These are phyloP conservation scores for Calophaca sinica DNA, from an alignment of 306 rosid species.

Conservation along the genomic window DNA sequence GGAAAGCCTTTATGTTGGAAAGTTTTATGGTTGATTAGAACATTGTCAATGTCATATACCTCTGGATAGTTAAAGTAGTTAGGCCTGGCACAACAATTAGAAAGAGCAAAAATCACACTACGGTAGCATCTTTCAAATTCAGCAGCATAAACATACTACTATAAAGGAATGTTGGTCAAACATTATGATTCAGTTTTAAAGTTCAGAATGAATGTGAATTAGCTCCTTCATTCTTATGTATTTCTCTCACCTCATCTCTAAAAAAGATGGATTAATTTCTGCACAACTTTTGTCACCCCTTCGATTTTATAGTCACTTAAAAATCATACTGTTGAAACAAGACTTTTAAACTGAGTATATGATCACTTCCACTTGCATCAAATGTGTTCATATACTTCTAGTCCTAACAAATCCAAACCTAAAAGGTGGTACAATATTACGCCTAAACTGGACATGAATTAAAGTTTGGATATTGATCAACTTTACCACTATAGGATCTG, in stretches of 20 bases:
- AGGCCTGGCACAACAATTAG: slow-evolving; percentile 13
- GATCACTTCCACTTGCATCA: slow-evolving; percentile 31
- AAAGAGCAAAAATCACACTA: slow-evolving; percentile 9
- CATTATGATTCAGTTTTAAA: slow-evolving; percentile 7
- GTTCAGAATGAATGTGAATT: slow-evolving; percentile 17
- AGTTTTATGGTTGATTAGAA: slow-evolving; percentile 9
- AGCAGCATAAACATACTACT: slow-evolving; percentile 12
- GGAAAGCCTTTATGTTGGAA: background rate
- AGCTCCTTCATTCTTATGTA: background rate
- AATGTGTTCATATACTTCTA: slow-evolving; percentile 4
- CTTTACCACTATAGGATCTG: slow-evolving; percentile 90
- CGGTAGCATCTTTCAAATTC: slow-evolving; percentile 9
- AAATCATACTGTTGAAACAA: slow-evolving; percentile 20
- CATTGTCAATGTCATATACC: background rate
- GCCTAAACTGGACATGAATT: slow-evolving; percentile 50
- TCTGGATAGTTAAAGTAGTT: slow-evolving; percentile 3
- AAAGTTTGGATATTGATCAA: slow-evolving; percentile 52
- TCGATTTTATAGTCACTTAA: slow-evolving; percentile 25
- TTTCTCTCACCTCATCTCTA: slow-evolving; percentile 6
- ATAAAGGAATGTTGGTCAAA: slow-evolving; percentile 13
- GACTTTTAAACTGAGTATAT: slow-evolving; percentile 10
- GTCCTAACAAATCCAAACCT: slow-evolving; percentile 37
- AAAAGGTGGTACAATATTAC: slow-evolving; percentile 51
- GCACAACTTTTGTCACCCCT: background rate
- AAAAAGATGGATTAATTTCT: slow-evolving; percentile 5